Conservation (phyloP, 768 basidiomycete species). For the Wakefieldia striispora region DNA sequence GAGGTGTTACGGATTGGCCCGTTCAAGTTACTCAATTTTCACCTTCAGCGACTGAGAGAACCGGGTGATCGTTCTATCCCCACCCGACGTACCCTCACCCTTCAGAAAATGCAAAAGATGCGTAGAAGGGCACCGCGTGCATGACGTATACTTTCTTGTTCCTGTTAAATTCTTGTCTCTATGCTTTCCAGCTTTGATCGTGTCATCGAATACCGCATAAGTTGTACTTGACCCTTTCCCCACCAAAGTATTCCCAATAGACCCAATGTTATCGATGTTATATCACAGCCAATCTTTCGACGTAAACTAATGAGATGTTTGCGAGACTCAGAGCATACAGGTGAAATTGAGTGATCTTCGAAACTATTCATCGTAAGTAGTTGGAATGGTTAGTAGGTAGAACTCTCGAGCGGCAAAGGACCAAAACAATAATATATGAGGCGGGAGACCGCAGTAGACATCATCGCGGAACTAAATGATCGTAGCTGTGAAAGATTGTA, state of each 20-base stretch:
- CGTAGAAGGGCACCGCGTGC: not conserved
- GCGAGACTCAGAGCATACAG: slow-evolving; percentile 5
- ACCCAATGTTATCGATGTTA: slow-evolving; percentile 11
- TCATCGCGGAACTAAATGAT: slow-evolving; percentile 32
- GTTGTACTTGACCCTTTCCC: not conserved
- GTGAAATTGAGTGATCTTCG: slow-evolving; percentile 6
- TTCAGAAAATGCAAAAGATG: slow-evolving; percentile 10
- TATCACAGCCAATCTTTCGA: slow-evolving; percentile 15
- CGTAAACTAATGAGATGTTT: slow-evolving; percentile 12
- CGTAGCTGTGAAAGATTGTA: slow-evolving; percentile 28
- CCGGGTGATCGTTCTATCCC: slow-evolving; percentile 19
- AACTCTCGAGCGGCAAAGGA: slow-evolving; percentile 12
- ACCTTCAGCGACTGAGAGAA: slow-evolving; percentile 23
- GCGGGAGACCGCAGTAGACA: slow-evolving; percentile 21
- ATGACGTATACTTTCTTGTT: not conserved
- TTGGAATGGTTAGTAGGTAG: not conserved
- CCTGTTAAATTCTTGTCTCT: not conserved
- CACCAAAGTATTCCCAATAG: not conserved
- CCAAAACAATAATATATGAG: slow-evolving; percentile 21
- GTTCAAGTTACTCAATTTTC: not conserved
- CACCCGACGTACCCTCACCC: slow-evolving; percentile 18
- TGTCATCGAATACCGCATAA: slow-evolving; percentile 5
- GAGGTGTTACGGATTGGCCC: not conserved
- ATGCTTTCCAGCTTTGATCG: not conserved
- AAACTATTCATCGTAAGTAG: slow-evolving; percentile 2